Base-by-base conservation (phyloP, 2,329 filamentous ascomycete genomes). In the Aspergillus vadensis region DNA sequence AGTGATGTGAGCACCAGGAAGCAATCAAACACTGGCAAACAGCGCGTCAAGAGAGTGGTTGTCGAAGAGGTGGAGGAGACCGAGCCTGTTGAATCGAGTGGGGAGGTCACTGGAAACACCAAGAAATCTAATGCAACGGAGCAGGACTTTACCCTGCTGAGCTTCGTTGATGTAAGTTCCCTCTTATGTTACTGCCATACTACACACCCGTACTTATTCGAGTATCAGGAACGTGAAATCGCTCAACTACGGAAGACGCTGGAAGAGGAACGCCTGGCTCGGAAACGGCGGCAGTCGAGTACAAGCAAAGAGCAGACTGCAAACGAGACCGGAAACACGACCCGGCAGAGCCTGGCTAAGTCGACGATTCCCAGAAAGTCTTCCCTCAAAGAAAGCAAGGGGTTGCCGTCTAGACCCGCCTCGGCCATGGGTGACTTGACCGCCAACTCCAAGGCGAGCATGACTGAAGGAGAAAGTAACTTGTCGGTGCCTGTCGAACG, bases 191-290 rank as follows among this genome's bases (percentile, higher is more conserved):
- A 8, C 19, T 19, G 8, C 6, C n/a, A n/a, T 14, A 10, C 8
- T 14, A 6, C 19, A 10, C 12, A 15, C 53, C 17, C 17, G 14
- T 55, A 12, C 43, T 41, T 25, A n/a, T 17, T 38, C 27, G 9
- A 14, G 6, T n/a, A 21, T 7, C 57, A 77, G 75, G 70, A 74
- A 59, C 74, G 79, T 57, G 80, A 84, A 55, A 81, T 87, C 66
- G 81, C 81, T 30, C 76, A 80, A 47, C 75, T 88, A 53, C 81
- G 85, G 43, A 83, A 81, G 66, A 79, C 77, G 14, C 66, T 87
- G 6, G 85, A 87, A 68, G 80, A 83, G 61, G 83, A 86, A 70
- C 75, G 81, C 55, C 70, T 80, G 30, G 77, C 78, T 19, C 76
- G 76, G 41, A 79, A 77, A 60, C 72, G 74, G 30, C 74, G 74